Evolutionary conservation across 768 basidiomycete species (phyloP).

Genomic region (Galerina marginata): DNA sequence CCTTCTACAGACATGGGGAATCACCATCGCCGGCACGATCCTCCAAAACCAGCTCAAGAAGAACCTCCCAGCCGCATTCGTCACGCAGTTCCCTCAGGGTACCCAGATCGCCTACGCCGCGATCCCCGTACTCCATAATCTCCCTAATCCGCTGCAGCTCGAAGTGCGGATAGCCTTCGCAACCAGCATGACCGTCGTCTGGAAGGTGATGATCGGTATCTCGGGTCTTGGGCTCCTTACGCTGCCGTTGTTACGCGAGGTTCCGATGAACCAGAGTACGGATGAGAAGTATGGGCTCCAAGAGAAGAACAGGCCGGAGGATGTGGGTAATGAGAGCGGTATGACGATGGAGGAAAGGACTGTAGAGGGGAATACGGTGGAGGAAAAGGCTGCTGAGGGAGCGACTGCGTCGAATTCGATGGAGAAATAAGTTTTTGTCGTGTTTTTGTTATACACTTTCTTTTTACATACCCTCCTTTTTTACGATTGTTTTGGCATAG

Average conservation of each 20-base stretch:
- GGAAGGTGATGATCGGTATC: constrained; percentile 49
- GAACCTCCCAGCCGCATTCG: constrained; percentile 46
- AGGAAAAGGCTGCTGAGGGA: no score
- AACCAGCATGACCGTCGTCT: constrained; percentile 42
- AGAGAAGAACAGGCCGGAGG: constrained; percentile 17
- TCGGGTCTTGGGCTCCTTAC: constrained; percentile 39
- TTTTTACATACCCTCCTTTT: no score
- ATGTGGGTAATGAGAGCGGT: no score
- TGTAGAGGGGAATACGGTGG: no score
- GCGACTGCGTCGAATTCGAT: no score
- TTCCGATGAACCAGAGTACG: constrained; percentile 34
- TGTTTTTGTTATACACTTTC: no score
- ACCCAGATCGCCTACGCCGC: constrained; percentile 42
- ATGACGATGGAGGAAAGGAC: no score
- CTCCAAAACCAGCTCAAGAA: constrained; percentile 55
- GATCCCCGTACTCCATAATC: constrained; percentile 44
- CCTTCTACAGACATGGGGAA: constrained; percentile 49
- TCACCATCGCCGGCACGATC: constrained; percentile 54
- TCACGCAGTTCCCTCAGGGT: constrained; percentile 35
- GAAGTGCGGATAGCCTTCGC: constrained; percentile 50
- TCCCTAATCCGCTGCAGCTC: constrained; percentile 36
- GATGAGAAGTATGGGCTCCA: constrained; percentile 37
- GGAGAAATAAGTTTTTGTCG: no score
- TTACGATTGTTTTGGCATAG: no score
- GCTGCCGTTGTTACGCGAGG: constrained; percentile 38